These are phyloP conservation scores for Quercus bicolor DNA, from an alignment of 306 rosid species.

Conservation along the genomic window DNA sequence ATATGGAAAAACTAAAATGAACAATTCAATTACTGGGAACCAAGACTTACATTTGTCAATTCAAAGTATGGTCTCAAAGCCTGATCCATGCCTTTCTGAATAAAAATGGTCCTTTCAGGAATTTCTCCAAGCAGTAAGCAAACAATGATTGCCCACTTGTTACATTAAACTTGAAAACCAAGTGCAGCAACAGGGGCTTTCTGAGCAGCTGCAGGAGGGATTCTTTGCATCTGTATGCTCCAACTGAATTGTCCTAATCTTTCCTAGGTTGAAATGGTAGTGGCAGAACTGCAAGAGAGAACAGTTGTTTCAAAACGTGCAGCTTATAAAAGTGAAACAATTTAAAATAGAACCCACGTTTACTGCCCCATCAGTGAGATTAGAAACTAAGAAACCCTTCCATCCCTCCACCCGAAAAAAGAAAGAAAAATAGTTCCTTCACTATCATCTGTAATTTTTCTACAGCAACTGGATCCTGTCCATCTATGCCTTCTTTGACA, in stretches of 20 bases:
- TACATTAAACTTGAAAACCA: too few species aligned
- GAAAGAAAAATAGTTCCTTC: neutral
- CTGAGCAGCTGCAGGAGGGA: slow-evolving; percentile 94
- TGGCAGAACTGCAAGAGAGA: slow-evolving; percentile 66
- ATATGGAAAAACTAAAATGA: neutral
- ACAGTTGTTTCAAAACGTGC: slow-evolving; percentile 7
- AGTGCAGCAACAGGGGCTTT: slow-evolving; percentile 94
- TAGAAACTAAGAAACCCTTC: neutral
- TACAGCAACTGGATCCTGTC: neutral
- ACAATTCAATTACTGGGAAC: neutral
- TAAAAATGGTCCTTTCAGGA: too few species aligned
- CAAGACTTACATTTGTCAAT: slow-evolving; percentile 83
- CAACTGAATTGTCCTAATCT: slow-evolving; percentile 91
- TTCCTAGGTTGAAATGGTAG: slow-evolving; percentile 86
- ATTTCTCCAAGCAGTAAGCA: too few species aligned
- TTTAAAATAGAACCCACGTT: neutral
- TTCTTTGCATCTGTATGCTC: slow-evolving; percentile 97
- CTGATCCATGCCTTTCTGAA: too few species aligned
- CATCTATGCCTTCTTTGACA: neutral
- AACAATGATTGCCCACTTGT: too few species aligned
- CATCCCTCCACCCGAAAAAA: neutral
- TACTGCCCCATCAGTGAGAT: neutral
- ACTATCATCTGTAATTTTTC: neutral
- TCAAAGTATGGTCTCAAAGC: slow-evolving; percentile 76
- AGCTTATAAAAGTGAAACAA: neutral